Conservation (phyloP, 257 asterid genomes). For the Lavandula angustifolia region DNA sequence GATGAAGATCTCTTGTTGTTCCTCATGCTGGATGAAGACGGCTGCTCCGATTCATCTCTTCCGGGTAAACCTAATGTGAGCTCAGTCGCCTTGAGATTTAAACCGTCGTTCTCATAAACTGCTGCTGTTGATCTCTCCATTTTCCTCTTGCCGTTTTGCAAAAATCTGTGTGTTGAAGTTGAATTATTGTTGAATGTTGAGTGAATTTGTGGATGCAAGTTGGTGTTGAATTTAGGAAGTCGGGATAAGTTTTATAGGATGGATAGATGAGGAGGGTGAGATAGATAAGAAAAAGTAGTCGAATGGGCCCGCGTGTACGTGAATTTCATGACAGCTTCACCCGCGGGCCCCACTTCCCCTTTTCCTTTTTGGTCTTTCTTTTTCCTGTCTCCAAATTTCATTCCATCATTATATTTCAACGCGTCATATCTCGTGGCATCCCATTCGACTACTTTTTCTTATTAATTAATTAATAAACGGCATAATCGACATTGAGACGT, state of each 20-base stretch:
- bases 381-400: too few relatives aligned
- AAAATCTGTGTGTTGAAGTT: background rate
- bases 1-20: slow-evolving; percentile 51
- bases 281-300: too few relatives aligned
- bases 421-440: too few relatives aligned
- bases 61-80: slow-evolving; percentile 62
- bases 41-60: slow-evolving; percentile 42
- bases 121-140: slow-evolving; percentile 19
- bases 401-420: too few relatives aligned
- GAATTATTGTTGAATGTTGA: background rate
- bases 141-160: background rate
- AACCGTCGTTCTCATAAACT: slow-evolving; percentile 31
- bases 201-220: slow-evolving; percentile 5
- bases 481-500: too few relatives aligned
- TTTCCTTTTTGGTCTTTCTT: too few relatives aligned
- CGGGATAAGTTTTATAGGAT: slow-evolving; percentile 37
- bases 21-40: slow-evolving; percentile 34
- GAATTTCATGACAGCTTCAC: slow-evolving; percentile 43
- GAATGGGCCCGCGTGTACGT: slow-evolving; percentile 58
- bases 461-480: too few relatives aligned
- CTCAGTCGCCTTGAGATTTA: slow-evolving; percentile 57
- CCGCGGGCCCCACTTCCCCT: slow-evolving; percentile 24
- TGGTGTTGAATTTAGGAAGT: background rate
- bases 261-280: slow-evolving; percentile 6
- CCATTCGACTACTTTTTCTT: too few relatives aligned